phyloP scores from a whole-genome alignment of 176 grass and related monocot species.

The Zizania latifolia region DNA sequence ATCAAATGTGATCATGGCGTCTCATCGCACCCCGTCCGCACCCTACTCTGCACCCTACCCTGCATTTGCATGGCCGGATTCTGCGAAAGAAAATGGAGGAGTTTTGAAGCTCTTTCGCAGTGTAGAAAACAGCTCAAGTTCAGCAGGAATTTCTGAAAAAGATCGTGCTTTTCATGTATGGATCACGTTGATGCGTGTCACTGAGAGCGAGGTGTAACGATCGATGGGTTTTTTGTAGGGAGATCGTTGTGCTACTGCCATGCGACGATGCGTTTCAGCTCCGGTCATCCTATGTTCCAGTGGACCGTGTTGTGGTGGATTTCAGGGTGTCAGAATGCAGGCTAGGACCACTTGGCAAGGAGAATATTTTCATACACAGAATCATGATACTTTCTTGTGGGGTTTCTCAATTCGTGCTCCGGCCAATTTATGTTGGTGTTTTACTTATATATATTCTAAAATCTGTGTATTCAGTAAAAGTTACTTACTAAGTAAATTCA shows the following conservation, averaged over 20 bases:
- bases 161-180: background rate
- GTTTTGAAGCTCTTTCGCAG: too few species aligned
- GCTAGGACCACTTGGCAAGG: constrained; percentile 24
- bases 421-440: background rate
- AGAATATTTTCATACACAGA: constrained; percentile 30
- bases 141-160: background rate
- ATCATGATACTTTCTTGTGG: constrained; percentile 23
- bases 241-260: background rate
- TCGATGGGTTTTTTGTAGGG: background rate
- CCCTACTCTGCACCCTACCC: too few species aligned
- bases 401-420: background rate
- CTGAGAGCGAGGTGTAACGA: too few species aligned
- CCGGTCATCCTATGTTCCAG: background rate
- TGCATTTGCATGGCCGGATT: background rate
- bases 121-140: too few species aligned
- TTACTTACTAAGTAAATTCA: too few species aligned
- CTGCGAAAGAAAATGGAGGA: background rate
- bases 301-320: background rate
- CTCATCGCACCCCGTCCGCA: too few species aligned
- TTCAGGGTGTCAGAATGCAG: background rate
- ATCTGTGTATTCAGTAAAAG: too few species aligned
- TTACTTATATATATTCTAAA: background rate
- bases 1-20: too few species aligned
- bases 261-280: background rate
- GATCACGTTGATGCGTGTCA: background rate